Conservation (phyloP, 495 filamentous ascomycete species). For the Podospora appendiculata region DNA sequence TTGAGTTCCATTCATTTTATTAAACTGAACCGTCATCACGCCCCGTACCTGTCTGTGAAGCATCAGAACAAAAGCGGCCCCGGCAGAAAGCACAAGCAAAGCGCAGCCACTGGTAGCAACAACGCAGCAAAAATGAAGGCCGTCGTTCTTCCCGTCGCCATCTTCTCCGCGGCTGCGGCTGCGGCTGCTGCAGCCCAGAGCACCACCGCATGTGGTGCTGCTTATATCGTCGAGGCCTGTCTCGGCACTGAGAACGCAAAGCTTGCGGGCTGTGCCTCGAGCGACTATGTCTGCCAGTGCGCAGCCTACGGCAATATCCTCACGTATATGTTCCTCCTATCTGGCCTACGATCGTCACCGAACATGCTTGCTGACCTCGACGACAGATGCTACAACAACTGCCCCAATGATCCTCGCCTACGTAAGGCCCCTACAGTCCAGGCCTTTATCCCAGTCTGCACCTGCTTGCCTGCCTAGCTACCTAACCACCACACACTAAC, state of each 20-base stretch:
- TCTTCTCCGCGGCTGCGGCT: conserved; percentile 25
- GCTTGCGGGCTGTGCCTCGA: conserved; percentile 23
- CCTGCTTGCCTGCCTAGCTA: too few species aligned
- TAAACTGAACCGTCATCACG: too few species aligned
- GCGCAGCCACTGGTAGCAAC: neutral
- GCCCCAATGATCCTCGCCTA: conserved; percentile 31
- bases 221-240: conserved; percentile 39
- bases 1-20: too few species aligned
- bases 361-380: neutral
- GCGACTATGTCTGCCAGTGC: conserved; percentile 36
- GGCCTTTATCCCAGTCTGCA: too few species aligned
- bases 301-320: conserved; percentile 27
- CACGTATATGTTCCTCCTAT: conserved; percentile 20
- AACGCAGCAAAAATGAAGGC: conserved; percentile 27
- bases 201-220: conserved; percentile 25
- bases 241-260: conserved; percentile 28
- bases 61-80: too few species aligned
- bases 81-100: too few species aligned
- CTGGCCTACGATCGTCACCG: neutral
- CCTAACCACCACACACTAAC: neutral
- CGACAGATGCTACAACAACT: conserved; percentile 41
- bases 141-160: conserved; percentile 20
- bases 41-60: too few species aligned
- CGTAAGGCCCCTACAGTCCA: conserved; percentile 13
- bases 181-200: conserved; percentile 21